phyloP scores from a whole-genome alignment of 2,329 filamentous ascomycete genomes.

The Pseudogymnoascus destructans region DNA sequence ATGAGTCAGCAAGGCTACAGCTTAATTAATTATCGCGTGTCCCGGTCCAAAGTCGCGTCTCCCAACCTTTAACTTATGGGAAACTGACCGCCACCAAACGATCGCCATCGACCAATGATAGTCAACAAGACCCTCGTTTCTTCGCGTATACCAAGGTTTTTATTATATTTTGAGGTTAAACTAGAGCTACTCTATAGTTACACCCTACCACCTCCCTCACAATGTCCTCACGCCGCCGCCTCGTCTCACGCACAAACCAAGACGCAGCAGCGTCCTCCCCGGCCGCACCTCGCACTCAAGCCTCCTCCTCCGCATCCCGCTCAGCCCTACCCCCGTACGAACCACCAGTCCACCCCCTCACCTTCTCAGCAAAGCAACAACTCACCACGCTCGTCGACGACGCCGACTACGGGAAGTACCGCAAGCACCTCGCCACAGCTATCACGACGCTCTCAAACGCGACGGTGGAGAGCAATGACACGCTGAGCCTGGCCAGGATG shows the following conservation, averaged over 20 bases:
- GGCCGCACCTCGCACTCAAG: neutral
- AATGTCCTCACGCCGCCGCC: neutral
- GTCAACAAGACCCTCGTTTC: neutral
- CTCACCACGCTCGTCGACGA: slow-evolving; percentile 33
- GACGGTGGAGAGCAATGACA: slow-evolving; percentile 44
- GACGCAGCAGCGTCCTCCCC: neutral
- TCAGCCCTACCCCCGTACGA: slow-evolving; percentile 36
- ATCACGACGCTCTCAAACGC: slow-evolving; percentile 33
- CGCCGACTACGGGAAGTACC: slow-evolving; percentile 32
- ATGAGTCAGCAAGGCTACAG: neutral
- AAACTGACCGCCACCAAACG: neutral
- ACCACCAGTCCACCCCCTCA: slow-evolving; percentile 38
- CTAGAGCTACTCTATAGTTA: neutral
- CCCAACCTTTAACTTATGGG: neutral
- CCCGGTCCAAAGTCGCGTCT: neutral
- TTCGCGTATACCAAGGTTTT: neutral
- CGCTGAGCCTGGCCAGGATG: slow-evolving; percentile 24
- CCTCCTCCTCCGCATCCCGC: neutral
- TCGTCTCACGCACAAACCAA: slow-evolving; percentile 4
- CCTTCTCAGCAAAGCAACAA: slow-evolving; percentile 31
- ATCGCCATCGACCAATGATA: neutral
- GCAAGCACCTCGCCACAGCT: slow-evolving; percentile 35
- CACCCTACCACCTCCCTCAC: neutral
- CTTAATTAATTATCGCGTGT: neutral
- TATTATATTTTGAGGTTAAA: neutral